phyloP scores from a whole-genome alignment of 2,329 filamentous ascomycete genomes.

The Ophidiomyces ophidiicola region DNA sequence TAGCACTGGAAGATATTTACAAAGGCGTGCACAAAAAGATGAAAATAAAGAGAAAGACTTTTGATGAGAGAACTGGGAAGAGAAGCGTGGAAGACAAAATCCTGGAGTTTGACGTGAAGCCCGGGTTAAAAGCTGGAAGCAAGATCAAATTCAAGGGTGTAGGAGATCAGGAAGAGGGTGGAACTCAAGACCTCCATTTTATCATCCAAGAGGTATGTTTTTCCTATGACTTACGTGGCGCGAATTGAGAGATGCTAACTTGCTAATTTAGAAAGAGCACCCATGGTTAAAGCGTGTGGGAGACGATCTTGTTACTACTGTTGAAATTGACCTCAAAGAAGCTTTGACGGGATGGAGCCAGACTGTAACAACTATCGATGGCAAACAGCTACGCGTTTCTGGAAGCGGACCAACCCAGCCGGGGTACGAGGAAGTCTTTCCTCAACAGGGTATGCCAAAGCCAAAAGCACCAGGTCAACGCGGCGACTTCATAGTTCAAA shows the following conservation, averaged over 20 bases:
- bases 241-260: neutral
- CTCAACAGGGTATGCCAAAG: constrained; percentile 82
- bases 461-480: constrained; percentile 76
- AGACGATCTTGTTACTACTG: constrained; percentile 67
- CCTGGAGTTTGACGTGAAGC: constrained; percentile 88
- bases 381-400: constrained; percentile 66
- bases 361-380: constrained; percentile 87
- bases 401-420: constrained; percentile 77
- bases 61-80: constrained; percentile 67
- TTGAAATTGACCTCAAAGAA: constrained; percentile 83
- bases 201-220: constrained; percentile 76
- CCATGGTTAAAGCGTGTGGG: constrained; percentile 73
- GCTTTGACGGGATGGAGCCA: constrained; percentile 86
- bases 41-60: constrained; percentile 95
- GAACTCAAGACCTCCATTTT: constrained; percentile 89
- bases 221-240: neutral
- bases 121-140: constrained; percentile 86
- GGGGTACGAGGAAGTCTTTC: constrained; percentile 68
- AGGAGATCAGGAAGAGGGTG: constrained; percentile 94
- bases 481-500: constrained; percentile 77
- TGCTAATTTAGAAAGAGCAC: constrained; percentile 61
- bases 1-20: constrained; percentile 81
- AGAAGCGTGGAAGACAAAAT: constrained; percentile 78
- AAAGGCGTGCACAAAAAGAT: constrained; percentile 87
- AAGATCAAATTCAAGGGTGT: constrained; percentile 98